phyloP scores from a whole-genome alignment of 2,329 filamentous ascomycete species.

The Tolypocladium guangdongense region DNA sequence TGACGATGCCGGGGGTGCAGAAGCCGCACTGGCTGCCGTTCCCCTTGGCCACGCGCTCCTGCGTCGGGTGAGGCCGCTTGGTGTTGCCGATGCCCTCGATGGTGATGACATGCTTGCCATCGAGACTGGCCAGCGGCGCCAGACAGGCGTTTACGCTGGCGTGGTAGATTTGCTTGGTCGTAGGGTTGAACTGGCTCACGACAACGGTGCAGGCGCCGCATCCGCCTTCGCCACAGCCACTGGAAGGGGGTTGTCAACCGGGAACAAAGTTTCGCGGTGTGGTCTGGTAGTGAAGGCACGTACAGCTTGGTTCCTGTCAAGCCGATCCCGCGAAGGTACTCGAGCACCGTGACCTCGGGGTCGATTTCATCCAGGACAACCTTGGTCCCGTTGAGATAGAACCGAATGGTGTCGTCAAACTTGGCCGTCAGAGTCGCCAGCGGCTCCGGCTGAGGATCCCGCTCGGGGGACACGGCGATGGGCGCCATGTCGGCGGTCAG shows the following conservation, averaged over 20 bases:
- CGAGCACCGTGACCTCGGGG: constrained; percentile 82
- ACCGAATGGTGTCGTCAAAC: constrained; percentile 80
- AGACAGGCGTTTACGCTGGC: constrained; percentile 94
- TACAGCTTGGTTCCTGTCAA: constrained; percentile 88
- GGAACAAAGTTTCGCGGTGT: too few relatives aligned
- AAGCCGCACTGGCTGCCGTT: constrained; percentile 93
- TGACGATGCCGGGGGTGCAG: constrained; percentile 95
- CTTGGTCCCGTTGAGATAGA: constrained; percentile 90
- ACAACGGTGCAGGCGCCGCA: constrained; percentile 96
- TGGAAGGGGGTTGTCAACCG: constrained; percentile 14
- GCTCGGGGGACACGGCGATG: constrained; percentile 39
- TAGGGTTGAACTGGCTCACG: constrained; percentile 85
- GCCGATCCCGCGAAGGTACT: constrained; percentile 87
- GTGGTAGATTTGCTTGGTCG: constrained; percentile 87
- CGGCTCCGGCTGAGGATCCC: constrained; percentile 22
- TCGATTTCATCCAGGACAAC: constrained; percentile 79
- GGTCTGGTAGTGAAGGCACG: constrained; percentile 9
- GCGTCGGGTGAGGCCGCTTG: constrained; percentile 75
- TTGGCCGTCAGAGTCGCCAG: constrained; percentile 49
- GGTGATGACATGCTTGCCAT: constrained; percentile 97
- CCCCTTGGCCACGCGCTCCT: constrained; percentile 81
- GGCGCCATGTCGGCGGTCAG: constrained; percentile 37
- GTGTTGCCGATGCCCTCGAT: constrained; percentile 91
- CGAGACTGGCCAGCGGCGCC: constrained; percentile 81
- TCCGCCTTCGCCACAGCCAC: constrained; percentile 87